Conservation (phyloP, 768 basidiomycete species). For the Russula abietina region DNA sequence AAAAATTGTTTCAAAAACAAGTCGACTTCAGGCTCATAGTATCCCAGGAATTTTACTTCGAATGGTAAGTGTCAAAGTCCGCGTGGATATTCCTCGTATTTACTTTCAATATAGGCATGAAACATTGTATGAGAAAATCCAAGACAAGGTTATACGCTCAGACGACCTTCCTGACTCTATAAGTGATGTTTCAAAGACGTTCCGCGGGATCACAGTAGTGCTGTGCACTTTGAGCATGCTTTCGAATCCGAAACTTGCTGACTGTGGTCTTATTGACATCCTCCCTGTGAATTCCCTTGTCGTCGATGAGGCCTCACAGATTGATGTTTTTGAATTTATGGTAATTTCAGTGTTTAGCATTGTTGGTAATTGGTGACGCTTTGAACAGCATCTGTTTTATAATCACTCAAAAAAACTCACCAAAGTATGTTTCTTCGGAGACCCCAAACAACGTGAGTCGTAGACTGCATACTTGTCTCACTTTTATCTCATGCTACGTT, state of each 20-base stretch:
- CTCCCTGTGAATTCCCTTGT: constrained; percentile 43
- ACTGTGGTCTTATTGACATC: constrained; percentile 32
- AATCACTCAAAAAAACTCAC: constrained; percentile 35
- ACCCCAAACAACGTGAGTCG: constrained; percentile 46
- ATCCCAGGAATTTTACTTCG: constrained; percentile 29
- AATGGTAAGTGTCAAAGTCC: constrained; percentile 27
- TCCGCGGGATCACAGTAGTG: constrained; percentile 34
- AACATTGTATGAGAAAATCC: constrained; percentile 38
- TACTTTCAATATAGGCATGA: constrained; percentile 42
- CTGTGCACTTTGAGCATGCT: constrained; percentile 48
- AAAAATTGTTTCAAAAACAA: constrained; percentile 48
- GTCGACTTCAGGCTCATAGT: constrained; percentile 53
- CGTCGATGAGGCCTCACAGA: constrained; percentile 54
- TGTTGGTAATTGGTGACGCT: neutral
- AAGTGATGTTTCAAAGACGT: constrained; percentile 26
- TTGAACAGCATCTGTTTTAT: constrained; percentile 39
- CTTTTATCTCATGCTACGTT: neutral
- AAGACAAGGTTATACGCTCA: constrained; percentile 35
- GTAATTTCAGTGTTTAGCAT: constrained; percentile 28
- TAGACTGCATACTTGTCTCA: neutral
- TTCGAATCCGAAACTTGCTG: constrained; percentile 39
- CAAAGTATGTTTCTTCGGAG: constrained; percentile 49
- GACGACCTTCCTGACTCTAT: constrained; percentile 36
- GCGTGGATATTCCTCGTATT: neutral
- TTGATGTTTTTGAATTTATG: constrained; percentile 44